Base-by-base conservation (phyloP, 2,329 filamentous ascomycete genomes). In the Clarireedia sp. region DNA sequence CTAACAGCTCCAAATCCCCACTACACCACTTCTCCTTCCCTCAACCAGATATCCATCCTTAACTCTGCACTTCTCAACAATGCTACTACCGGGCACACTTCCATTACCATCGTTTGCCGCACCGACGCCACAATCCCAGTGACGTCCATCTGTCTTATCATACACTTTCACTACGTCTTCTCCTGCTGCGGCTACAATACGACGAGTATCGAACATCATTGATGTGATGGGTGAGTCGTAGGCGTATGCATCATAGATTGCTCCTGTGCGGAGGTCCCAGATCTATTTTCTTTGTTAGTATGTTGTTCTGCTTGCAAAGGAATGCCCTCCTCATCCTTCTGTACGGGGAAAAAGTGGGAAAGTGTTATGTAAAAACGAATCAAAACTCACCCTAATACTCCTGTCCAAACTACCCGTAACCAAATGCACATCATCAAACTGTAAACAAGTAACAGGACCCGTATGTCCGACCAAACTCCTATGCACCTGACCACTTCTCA, bases 131-230 rank as follows among this genome's bases (percentile, higher is more conserved):
- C 91, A 96, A 70, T 96, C 90, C 94, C 94, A 99, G 71, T 97
- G 94, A 59, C 89, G 78, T 41, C 90, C 90, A 69, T 99, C 94
- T 3, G 90, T 86, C 78, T 97, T 97, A 74, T 99, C 94, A 74
- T 97, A 99, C 57, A 99, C 87, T 74, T 99, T 99, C 64, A 94
- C 91, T 23, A 97, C 90, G 66, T 90, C 85, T 71, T 97, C 94
- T 43, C 91, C 89, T 0, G 90, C 90, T 2, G 94, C 92, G 51
- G 87, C 83, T 36, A 94, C 90, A 63, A 99, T 99, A 50, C 91
- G 83, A 51, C 91, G 85, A 14, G 82, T 75, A 71, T 99, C 94
- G 69, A 99, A 99, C 86, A 95, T 95, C 90, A 97, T 96, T 75
- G 86, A 89, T 33, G 90, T 95, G 56, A 99, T 82, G 0, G 91